Percentiles rank a stretch among this genome's conserved stretches.
These are phyloP conservation scores for Mortierella alpina DNA, from an alignment of 192 early-diverging fungal species.

Conservation along the genomic window DNA sequence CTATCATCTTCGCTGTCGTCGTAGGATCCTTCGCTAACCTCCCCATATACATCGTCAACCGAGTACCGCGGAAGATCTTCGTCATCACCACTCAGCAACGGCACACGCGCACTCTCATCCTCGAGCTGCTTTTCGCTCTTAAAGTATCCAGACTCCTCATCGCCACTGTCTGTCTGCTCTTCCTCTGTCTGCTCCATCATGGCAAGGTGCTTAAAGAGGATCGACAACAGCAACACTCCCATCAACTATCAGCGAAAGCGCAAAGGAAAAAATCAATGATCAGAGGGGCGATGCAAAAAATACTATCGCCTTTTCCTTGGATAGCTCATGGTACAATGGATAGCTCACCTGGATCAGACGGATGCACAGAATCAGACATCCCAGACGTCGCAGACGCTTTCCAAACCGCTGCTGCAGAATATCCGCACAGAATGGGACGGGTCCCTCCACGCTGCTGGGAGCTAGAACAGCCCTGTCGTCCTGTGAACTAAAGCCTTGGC, in stretches of 20 bases:
- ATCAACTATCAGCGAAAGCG: slow-evolving; percentile 18
- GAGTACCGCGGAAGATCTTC: slow-evolving; percentile 28
- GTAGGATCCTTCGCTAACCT: not conserved
- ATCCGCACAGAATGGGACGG: slow-evolving; percentile 20
- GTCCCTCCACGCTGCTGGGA: not conserved
- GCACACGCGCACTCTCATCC: slow-evolving; percentile 20
- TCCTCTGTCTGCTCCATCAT: slow-evolving; percentile 5
- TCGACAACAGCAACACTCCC: slow-evolving; percentile 33
- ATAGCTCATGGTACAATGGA: not conserved
- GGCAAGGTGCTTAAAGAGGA: slow-evolving; percentile 42
- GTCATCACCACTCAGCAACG: slow-evolving; percentile 24
- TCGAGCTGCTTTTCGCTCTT: slow-evolving; percentile 44
- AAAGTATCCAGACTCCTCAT: slow-evolving; percentile 36
- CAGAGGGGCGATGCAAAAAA: not conserved
- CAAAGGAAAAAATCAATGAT: not conserved
- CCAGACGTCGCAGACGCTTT: slow-evolving; percentile 23
- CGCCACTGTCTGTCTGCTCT: not conserved
- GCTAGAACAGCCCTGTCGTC: slow-evolving; percentile 12
- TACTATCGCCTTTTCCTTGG: not conserved
- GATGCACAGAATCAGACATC: slow-evolving; percentile 25
- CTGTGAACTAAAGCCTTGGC: slow-evolving; percentile 29
- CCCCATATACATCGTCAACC: slow-evolving; percentile 4
- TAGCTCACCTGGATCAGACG: slow-evolving; percentile 34
- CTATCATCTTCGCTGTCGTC: slow-evolving; percentile 15
- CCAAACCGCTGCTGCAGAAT: slow-evolving; percentile 30